A percentile compares a stretch with the other conserved stretches of the same genome.
Conservation (phyloP, 2,329 filamentous ascomycete genomes). For the Aspergillus pseudoglaucus region DNA sequence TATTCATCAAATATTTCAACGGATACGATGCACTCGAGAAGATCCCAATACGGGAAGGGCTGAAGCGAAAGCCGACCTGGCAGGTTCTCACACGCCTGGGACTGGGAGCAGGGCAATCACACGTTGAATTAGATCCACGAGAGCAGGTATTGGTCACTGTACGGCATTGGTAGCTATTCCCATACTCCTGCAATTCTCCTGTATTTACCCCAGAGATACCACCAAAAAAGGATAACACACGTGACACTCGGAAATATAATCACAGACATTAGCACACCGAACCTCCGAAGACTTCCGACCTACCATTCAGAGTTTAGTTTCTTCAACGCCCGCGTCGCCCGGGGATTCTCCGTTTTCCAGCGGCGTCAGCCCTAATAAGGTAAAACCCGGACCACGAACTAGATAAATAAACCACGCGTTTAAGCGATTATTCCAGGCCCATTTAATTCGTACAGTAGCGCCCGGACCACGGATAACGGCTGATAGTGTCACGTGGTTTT, state of each 20-base stretch:
- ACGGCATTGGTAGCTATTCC: conserved; percentile 56
- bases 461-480: too few relatives aligned
- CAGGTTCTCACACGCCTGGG: conserved; percentile 58
- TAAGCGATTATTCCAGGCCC: not conserved
- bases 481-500: too few relatives aligned
- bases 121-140: conserved; percentile 23
- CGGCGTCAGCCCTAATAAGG: not conserved
- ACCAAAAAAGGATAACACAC: too few relatives aligned
- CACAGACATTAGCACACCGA: not conserved
- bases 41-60: conserved; percentile 73
- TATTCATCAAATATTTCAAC: conserved; percentile 80
- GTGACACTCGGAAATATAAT: too few relatives aligned
- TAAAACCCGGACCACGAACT: not conserved
- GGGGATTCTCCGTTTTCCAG: not conserved
- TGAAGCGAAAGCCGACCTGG: conserved; percentile 67
- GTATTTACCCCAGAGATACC: too few relatives aligned
- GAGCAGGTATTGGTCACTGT: conserved; percentile 52
- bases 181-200: too few relatives aligned
- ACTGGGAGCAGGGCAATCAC: conserved; percentile 48
- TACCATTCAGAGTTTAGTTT: not conserved
- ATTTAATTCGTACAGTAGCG: conserved; percentile 1
- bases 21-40: conserved; percentile 78
- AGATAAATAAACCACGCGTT: not conserved
- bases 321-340: not conserved
- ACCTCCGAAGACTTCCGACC: conserved; percentile 15